Base-by-base conservation (phyloP, 2,329 filamentous ascomycete genomes). In the Nemania sp. region DNA sequence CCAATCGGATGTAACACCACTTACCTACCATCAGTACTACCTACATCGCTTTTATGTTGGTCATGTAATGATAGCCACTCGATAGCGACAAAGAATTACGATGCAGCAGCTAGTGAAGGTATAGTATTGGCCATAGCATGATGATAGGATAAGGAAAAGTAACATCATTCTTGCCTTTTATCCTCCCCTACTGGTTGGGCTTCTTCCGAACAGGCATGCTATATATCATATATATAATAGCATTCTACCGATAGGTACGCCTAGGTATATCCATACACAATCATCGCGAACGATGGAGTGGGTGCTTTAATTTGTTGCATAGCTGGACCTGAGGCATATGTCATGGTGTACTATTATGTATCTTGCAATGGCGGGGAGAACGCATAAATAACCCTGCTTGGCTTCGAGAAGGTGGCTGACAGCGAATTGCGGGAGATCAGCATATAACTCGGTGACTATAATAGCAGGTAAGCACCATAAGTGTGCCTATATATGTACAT, bases 361-460 rank as follows among this genome's bases (percentile, higher is more conserved):
- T n/a, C n/a, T n/a, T n/a, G n/a, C n/a, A n/a, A n/a, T n/a, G n/a
- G 64, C 47, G 59, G 53, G 53, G 58, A n/a, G 3, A 35, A 35
- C 11, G 29, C 26, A n/a, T 53, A 22, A 32, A 22, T 45, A 55
- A 57, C 58, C 52, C 52, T 56, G 64, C 57, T 51, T 38, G 7
- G 52, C 20, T 47, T 20, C n/a, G 32, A 38, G 52, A 63, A 52
- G 32, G 45, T 20, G 10, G 43, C 26, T 47, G 29, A 32, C 65
- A 22, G 43, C 35, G 24, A 55, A 32, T 51, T 43, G 57, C 66
- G 66, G 66, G 66, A 69, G 66, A 69, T 66, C 66, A 62, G 22
- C 62, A 69, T 62, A 69, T 49, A n/a, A n/a, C n/a, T n/a, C n/a
- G n/a, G n/a, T n/a, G n/a, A n/a, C n/a, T n/a, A n/a, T n/a, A n/a